phyloP scores from a whole-genome alignment of 2,329 filamentous ascomycete species.

The Aureobasidium zeae region DNA sequence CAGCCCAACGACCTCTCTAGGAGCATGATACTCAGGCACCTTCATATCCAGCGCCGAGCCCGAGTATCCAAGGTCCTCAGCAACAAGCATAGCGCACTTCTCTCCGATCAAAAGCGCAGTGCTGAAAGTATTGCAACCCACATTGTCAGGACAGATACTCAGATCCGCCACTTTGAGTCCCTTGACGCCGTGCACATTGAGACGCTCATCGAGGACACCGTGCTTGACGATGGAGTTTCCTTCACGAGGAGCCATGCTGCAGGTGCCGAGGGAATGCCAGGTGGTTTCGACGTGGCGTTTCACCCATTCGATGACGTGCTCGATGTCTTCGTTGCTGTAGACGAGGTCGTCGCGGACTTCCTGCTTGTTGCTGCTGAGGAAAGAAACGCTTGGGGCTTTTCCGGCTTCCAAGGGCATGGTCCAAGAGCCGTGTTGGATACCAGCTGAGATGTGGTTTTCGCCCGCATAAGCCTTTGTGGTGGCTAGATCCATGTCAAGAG shows the following conservation, averaged over 20 bases:
- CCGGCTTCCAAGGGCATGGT: constrained; percentile 50
- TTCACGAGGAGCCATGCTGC: constrained; percentile 66
- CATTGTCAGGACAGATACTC: constrained; percentile 69
- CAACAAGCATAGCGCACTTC: constrained; percentile 61
- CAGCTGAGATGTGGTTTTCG: constrained; percentile 59
- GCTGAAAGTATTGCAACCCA: constrained; percentile 54
- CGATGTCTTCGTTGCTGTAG: constrained; percentile 55
- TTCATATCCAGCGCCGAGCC: constrained; percentile 69
- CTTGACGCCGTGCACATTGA: constrained; percentile 70
- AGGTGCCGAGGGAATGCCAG: constrained; percentile 60
- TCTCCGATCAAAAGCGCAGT: constrained; percentile 68
- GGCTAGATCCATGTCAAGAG: constrained; percentile 62
- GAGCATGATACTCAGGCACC: constrained; percentile 45
- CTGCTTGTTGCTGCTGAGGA: constrained; percentile 56
- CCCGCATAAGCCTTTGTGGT: constrained; percentile 70
- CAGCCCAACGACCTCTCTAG: constrained; percentile 36
- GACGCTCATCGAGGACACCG: constrained; percentile 65
- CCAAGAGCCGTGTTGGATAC: constrained; percentile 63
- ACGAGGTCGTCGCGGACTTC: constrained; percentile 53
- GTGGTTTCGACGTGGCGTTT: constrained; percentile 57
- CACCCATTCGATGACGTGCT: constrained; percentile 56
- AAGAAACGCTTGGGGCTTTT: constrained; percentile 39
- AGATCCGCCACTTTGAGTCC: constrained; percentile 69
- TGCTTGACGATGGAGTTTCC: constrained; percentile 75
- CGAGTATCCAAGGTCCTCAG: constrained; percentile 65